These are phyloP conservation scores for Rosa hybrid DNA, from an alignment of 331 rosid genomes.

Conservation along the genomic window DNA sequence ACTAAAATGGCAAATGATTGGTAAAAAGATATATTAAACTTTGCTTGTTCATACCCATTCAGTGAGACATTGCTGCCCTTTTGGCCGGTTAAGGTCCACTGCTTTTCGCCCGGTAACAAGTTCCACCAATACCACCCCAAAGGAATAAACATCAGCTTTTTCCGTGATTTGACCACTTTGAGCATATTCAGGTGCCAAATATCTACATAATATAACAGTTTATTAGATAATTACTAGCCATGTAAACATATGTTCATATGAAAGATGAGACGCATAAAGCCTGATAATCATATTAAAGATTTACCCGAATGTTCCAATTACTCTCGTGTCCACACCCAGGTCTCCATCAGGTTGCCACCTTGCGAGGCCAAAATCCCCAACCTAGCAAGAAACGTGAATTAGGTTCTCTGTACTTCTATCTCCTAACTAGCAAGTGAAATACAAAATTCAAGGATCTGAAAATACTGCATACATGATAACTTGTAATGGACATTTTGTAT, in stretches of 20 bases:
- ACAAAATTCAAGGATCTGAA: constrained; percentile 22
- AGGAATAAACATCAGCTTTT: constrained; percentile 89
- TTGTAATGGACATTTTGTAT: not conserved
- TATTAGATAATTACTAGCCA: constrained; percentile 19
- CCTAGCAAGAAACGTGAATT: constrained; percentile 39
- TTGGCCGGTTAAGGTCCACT: constrained; percentile 80
- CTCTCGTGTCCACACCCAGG: constrained; percentile 83
- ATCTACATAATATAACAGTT: constrained; percentile 42
- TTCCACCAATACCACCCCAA: constrained; percentile 88
- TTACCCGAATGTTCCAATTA: constrained; percentile 92
- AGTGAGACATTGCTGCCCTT: constrained; percentile 91
- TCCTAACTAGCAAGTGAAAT: constrained; percentile 18
- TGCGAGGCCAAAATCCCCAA: constrained; percentile 91
- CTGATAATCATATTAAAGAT: not conserved
- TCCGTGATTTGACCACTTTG: constrained; percentile 95
- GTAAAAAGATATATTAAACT: not conserved
- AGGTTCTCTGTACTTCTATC: constrained; percentile 14
- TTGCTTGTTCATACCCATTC: constrained; percentile 66
- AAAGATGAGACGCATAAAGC: constrained; percentile 4
- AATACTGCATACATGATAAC: not conserved
- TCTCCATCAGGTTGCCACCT: constrained; percentile 99
- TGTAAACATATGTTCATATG: not conserved
- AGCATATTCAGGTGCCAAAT: constrained; percentile 89
- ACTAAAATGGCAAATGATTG: not conserved
- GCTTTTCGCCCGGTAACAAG: constrained; percentile 89